Evolutionary conservation across 176 grass and related monocot genomes (phyloP).

Genomic region (Alloteropsis semialata): DNA sequence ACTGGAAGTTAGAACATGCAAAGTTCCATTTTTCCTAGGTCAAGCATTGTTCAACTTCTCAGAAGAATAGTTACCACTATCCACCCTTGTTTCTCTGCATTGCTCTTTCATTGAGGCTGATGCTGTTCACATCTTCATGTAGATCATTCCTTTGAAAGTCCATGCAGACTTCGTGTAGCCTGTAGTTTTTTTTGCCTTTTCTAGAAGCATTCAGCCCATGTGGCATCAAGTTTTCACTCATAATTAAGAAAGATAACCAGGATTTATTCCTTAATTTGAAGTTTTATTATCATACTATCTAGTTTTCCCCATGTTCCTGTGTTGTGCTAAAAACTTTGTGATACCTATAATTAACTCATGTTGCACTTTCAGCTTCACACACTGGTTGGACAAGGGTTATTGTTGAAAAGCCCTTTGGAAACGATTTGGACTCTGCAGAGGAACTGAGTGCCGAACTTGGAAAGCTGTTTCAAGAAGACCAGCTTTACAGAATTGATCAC

Average conservation of each 20-base stretch:
- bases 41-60: not conserved
- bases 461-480: constrained; percentile 66
- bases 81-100: not conserved
- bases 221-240: not conserved
- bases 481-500: no score
- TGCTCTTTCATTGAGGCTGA: not conserved
- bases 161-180: not conserved
- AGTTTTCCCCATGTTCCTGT: not conserved
- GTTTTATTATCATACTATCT: constrained; percentile 8
- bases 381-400: constrained; percentile 77
- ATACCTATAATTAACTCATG: not conserved
- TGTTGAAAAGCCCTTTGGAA: constrained; percentile 90
- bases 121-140: not conserved
- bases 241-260: not conserved
- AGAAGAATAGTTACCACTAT: not conserved
- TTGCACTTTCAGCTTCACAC: constrained; percentile 50
- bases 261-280: not conserved
- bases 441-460: constrained; percentile 77
- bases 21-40: not conserved
- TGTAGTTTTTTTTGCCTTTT: not conserved
- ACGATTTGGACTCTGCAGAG: constrained; percentile 74
- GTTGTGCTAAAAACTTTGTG: not conserved
- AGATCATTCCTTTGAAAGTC: not conserved
- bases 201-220: not conserved
- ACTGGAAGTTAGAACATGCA: not conserved